These are phyloP conservation scores for Didymella glomerata DNA, from an alignment of 2,329 filamentous ascomycete species.

Conservation along the genomic window DNA sequence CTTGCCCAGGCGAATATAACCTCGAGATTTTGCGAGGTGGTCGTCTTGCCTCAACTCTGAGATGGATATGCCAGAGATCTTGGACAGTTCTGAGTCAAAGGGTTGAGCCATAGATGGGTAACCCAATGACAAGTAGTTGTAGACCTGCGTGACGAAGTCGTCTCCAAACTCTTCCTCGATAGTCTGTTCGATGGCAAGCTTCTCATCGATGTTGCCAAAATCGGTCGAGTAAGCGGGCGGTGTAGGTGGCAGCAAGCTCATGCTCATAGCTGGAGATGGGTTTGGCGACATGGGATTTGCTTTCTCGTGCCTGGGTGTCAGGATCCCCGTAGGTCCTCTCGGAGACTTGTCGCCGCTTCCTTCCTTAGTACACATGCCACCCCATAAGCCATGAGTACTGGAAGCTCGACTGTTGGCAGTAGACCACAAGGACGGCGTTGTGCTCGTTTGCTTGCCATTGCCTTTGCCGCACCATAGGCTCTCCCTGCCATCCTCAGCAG, in stretches of 20 bases:
- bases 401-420: constrained; percentile 56
- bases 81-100: constrained; percentile 85
- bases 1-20: constrained; percentile 71
- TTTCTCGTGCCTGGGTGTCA: constrained; percentile 56
- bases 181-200: constrained; percentile 55
- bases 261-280: constrained; percentile 46
- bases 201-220: constrained; percentile 54
- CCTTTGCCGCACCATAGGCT: constrained; percentile 66
- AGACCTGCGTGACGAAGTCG: constrained; percentile 90
- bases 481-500: constrained; percentile 56
- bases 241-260: constrained; percentile 47
- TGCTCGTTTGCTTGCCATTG: constrained; percentile 41
- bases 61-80: constrained; percentile 76
- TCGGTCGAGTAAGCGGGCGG: constrained; percentile 48
- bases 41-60: constrained; percentile 78
- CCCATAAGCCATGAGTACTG: constrained; percentile 75
- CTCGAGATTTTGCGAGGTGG: constrained; percentile 67
- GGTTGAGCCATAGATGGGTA: constrained; percentile 85
- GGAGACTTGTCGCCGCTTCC: constrained; percentile 52
- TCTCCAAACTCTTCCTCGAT: constrained; percentile 77
- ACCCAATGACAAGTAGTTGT: constrained; percentile 93
- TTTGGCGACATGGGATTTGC: constrained; percentile 54
- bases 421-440: constrained; percentile 48
- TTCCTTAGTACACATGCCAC: constrained; percentile 68
- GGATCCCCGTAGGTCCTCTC: constrained; percentile 57